These are phyloP conservation scores for Limnanthes douglasii DNA, from an alignment of 345 rosid genomes.

Conservation along the genomic window DNA sequence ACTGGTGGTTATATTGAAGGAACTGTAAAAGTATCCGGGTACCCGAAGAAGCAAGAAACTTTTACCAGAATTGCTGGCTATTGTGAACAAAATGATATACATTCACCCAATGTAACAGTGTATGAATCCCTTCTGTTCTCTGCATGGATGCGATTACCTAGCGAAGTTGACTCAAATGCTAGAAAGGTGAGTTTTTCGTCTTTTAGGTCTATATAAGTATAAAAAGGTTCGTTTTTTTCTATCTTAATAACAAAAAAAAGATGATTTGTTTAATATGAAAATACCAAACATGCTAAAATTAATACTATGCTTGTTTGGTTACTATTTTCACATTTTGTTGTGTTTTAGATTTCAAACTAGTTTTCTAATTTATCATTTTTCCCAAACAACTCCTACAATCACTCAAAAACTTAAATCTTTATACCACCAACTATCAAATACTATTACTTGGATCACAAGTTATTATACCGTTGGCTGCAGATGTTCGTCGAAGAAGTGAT, in stretches of 20 bases:
- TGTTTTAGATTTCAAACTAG: too few relatives aligned
- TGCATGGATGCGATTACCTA: conserved; percentile 37
- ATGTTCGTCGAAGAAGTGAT: conserved; percentile 25
- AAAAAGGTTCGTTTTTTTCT: too few relatives aligned
- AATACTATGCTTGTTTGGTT: too few relatives aligned
- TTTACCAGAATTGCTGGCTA: conserved; percentile 55
- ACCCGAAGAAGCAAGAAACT: conserved; percentile 37
- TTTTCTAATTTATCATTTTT: too few relatives aligned
- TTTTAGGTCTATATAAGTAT: too few relatives aligned
- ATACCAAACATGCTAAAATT: too few relatives aligned
- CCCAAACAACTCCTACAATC: background rate
- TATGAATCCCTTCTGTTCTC: conserved; percentile 43
- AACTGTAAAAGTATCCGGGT: conserved; percentile 40
- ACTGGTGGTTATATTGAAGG: conserved; percentile 38
- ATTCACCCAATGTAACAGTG: conserved; percentile 47
- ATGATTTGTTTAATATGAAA: too few relatives aligned
- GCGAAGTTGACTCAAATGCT: conserved; percentile 15
- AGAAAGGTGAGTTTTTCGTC: conserved; percentile 16
- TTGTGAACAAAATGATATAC: conserved; percentile 57
- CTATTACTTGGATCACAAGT: conserved; percentile 1
- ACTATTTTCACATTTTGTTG: too few relatives aligned
- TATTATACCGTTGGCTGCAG: conserved; percentile 17
- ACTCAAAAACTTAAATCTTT: background rate
- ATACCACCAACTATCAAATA: background rate
- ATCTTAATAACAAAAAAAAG: too few relatives aligned